A percentile compares a stretch with the other conserved stretches of the same genome.
phyloP scores from a whole-genome alignment of 2,329 filamentous ascomycete genomes.

The Trichophyton simii region DNA sequence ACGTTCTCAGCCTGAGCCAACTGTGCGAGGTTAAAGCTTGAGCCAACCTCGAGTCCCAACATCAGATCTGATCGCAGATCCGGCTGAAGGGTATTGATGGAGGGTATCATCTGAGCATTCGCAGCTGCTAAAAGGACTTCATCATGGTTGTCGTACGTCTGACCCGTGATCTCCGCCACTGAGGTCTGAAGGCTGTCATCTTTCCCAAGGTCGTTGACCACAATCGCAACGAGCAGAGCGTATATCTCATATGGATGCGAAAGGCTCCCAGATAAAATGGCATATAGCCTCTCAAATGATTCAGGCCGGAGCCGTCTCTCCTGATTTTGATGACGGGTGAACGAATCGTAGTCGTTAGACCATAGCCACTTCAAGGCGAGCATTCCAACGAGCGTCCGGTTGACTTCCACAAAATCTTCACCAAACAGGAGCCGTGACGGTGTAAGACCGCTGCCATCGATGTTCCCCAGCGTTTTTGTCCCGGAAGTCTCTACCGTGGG shows the following conservation, averaged over 20 bases:
- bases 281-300: not conserved
- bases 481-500: not conserved
- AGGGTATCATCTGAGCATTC: not conserved
- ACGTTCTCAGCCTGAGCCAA: conserved; percentile 30
- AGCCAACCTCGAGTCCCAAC: conserved; percentile 24
- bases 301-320: not conserved
- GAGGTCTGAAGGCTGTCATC: not conserved
- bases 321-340: conserved; percentile 15
- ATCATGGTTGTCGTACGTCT: not conserved
- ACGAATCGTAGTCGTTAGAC: conserved; percentile 23
- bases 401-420: conserved; percentile 26
- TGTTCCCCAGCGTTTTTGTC: not conserved
- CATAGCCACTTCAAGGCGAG: conserved; percentile 28
- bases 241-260: not conserved
- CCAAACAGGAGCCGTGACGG: conserved; percentile 22
- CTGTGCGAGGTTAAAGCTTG: conserved; percentile 28
- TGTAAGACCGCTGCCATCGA: not conserved
- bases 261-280: not conserved
- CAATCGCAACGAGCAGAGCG: not conserved
- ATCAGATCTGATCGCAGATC: conserved; percentile 18
- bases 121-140: conserved; percentile 2
- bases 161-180: not conserved
- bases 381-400: conserved; percentile 29
- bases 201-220: conserved; percentile 1
- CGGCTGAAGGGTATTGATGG: not conserved